Conservation (phyloP, 495 filamentous ascomycete species). For the Margaritispora aquatica region DNA sequence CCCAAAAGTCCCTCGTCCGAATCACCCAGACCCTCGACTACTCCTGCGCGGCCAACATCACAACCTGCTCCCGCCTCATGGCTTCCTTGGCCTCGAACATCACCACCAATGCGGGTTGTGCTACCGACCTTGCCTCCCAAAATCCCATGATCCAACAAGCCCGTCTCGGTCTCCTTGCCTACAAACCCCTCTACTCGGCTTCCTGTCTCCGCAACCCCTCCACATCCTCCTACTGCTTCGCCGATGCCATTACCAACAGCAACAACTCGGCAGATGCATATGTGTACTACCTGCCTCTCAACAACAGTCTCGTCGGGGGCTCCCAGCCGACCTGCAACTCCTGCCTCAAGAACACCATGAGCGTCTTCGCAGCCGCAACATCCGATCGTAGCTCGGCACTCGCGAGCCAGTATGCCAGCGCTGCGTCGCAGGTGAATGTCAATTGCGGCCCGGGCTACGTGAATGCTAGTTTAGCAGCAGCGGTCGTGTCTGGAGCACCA, state of each 20-base stretch:
- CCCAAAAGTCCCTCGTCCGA: conserved; percentile 52
- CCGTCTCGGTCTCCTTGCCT: conserved; percentile 66
- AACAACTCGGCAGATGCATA: conserved; percentile 61
- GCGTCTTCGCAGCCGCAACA: conserved; percentile 55
- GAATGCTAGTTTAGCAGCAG: conserved; percentile 34
- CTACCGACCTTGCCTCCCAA: conserved; percentile 53
- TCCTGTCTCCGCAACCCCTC: conserved; percentile 59
- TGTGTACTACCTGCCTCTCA: conserved; percentile 80
- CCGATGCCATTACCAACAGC: conserved; percentile 73
- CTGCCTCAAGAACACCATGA: conserved; percentile 69
- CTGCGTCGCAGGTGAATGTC: conserved; percentile 59
- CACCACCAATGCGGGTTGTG: conserved; percentile 55
- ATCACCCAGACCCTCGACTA: conserved; percentile 67
- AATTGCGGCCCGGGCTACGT: conserved; percentile 60
- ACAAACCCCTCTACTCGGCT: conserved; percentile 69
- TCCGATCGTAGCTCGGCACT: conserved; percentile 53
- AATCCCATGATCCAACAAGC: conserved; percentile 69
- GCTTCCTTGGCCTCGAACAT: conserved; percentile 51
- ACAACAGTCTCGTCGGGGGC: conserved; percentile 55
- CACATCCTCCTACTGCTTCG: conserved; percentile 63
- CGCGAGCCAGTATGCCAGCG: conserved; percentile 49
- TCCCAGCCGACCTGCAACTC: conserved; percentile 59
- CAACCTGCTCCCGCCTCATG: conserved; percentile 55
- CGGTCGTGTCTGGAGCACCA: background rate
- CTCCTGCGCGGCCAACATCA: conserved; percentile 58